phyloP scores from a whole-genome alignment of 495 filamentous ascomycete genomes.

The Lentithecium fluviatile region DNA sequence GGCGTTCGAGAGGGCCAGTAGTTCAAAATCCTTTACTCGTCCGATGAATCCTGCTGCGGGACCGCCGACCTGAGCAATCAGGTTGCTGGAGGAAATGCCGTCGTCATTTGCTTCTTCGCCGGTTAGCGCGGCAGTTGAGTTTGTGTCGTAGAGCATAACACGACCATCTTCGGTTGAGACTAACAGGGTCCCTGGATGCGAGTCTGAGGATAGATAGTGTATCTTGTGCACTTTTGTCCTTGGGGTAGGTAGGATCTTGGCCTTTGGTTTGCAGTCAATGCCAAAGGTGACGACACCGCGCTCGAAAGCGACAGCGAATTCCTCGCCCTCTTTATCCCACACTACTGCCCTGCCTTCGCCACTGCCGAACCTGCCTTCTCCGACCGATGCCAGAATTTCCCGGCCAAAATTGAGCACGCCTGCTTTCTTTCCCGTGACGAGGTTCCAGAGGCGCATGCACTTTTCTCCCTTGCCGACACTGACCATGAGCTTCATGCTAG shows the following conservation, averaged over 20 bases:
- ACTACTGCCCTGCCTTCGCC: slow-evolving; percentile 82
- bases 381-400: slow-evolving; percentile 64
- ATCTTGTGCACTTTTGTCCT: slow-evolving; percentile 80
- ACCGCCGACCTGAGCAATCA: slow-evolving; percentile 78
- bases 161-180: slow-evolving; percentile 92
- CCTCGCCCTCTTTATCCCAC: slow-evolving; percentile 74
- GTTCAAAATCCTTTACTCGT: slow-evolving; percentile 84
- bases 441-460: slow-evolving; percentile 92
- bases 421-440: slow-evolving; percentile 94
- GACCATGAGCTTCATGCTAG: slow-evolving; percentile 93
- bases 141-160: slow-evolving; percentile 78
- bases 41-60: slow-evolving; percentile 61
- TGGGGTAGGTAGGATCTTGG: slow-evolving; percentile 63
- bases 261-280: slow-evolving; percentile 79
- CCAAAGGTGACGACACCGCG: slow-evolving; percentile 81
- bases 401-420: slow-evolving; percentile 81
- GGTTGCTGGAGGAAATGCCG: slow-evolving; percentile 52
- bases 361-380: slow-evolving; percentile 70
- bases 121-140: background rate
- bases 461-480: slow-evolving; percentile 84
- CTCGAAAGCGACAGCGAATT: slow-evolving; percentile 88
- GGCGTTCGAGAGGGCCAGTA: slow-evolving; percentile 46
- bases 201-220: slow-evolving; percentile 59
- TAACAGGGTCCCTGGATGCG: slow-evolving; percentile 57
- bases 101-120: slow-evolving; percentile 31